Evolutionary conservation across 2,329 filamentous ascomycete species (phyloP), one percentile per base, ranked within the genome.

Genomic region (Atkinsonella texensis): DNA sequence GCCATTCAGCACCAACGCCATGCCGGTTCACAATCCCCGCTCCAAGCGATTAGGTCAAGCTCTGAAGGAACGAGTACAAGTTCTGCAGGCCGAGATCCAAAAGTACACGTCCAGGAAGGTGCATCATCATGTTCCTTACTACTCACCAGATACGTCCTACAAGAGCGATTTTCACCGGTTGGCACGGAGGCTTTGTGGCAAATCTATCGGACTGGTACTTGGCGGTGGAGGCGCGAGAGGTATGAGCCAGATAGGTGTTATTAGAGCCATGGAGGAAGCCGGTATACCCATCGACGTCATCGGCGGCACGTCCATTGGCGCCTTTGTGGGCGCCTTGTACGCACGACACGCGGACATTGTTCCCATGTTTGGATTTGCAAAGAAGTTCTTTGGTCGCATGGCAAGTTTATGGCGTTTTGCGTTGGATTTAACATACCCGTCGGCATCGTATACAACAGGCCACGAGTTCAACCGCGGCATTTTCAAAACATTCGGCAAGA

Each of bases 401-500:
- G 89, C 88, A 44, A 97, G 91, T 68, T 88, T 97, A 70, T 98
- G 93, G 93, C 83, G 93, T n/a, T 96, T 98, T 65, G 90, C 90
- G 1, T 74, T 98, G 2, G 93, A 98, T 63, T 69, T 98, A 60
- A 98, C 93, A 0, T 98, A 98, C 65, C 93, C 93, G 0, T 93
- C 91, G 6, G 89, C 88, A 8, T 95, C 91, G 1, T 98, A 98
- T 69, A 98, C 94, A 1, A 98, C 93, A 0, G 93, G 93, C 1
- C 93, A 98, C 64, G 93, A 98, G 62, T 98, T 98, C 77, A 98
- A 98, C 61, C 87, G 93, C 7, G 93, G 93, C 41, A 96, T 98
- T 57, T 98, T 96, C 80, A 98, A 98, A 68, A 89, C 91, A 0
- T 96, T 98, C 65, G 93, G 90, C 13, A 89, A 96, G 62, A 87